A percentile compares a stretch with the other conserved stretches of the same genome.
These are phyloP conservation scores for Lactarius vividus DNA, from an alignment of 768 basidiomycete genomes.

Conservation along the genomic window DNA sequence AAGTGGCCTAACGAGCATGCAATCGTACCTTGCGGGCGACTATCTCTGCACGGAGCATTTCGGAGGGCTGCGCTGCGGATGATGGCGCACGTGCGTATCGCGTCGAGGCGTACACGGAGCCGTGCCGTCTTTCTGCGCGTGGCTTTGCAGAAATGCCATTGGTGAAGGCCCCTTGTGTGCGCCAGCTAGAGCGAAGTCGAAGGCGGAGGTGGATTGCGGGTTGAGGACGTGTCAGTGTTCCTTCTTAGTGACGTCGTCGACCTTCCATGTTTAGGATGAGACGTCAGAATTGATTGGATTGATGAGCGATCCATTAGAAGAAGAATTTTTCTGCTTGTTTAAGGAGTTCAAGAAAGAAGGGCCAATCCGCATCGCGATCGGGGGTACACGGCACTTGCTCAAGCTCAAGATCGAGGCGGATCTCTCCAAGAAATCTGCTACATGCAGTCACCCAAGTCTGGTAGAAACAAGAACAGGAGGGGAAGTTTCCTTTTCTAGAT, in stretches of 20 bases:
- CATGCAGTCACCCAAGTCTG: not conserved
- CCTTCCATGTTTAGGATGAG: not conserved
- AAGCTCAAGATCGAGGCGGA: not conserved
- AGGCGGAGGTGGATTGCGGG: not conserved
- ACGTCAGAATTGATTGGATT: not conserved
- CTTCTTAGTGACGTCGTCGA: not conserved
- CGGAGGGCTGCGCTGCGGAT: slow-evolving; percentile 41
- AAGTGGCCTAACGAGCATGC: slow-evolving; percentile 44
- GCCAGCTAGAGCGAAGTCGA: slow-evolving; percentile 25
- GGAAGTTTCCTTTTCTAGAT: not conserved
- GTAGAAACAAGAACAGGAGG: not conserved
- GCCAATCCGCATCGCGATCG: not conserved
- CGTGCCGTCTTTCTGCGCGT: slow-evolving; percentile 50
- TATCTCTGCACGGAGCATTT: slow-evolving; percentile 48
- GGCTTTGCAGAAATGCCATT: slow-evolving; percentile 39
- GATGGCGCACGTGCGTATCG: slow-evolving; percentile 34
- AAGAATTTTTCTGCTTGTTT: not conserved
- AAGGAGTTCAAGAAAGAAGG: not conserved
- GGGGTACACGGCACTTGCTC: not conserved
- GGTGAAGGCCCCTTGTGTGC: slow-evolving; percentile 32
- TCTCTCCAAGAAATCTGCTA: not conserved
- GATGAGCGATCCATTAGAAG: not conserved
- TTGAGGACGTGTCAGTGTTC: not conserved
- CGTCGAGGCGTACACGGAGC: slow-evolving; percentile 34
- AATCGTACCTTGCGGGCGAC: slow-evolving; percentile 37